Evolutionary conservation across 306 rosid genomes (phyloP), one percentile per base, ranked within the genome.

Genomic region (Macrotyloma uniflorum): DNA sequence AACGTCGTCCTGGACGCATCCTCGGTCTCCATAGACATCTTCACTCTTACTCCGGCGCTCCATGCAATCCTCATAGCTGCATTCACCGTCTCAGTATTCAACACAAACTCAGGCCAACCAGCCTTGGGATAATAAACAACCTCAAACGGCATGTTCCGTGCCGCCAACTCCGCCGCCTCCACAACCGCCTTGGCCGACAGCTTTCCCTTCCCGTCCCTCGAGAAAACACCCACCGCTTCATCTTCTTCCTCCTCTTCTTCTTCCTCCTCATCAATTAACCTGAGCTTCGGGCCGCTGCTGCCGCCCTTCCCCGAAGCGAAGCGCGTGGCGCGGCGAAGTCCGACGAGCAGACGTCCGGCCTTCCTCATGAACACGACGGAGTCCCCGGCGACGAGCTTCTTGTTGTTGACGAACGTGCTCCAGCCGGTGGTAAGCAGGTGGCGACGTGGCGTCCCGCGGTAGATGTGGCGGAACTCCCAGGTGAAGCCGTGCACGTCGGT

Each of bases 381-480:
- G 74, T 93, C 98, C 0, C 91, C 93, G 0, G 98, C 90, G 23
- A 91, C 79, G 22, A 93, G 83, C 84, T 83, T 91, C 90, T 93
- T 93, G 36, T 51, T 18, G 80, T 91, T 88, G 40, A 91, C 97
- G 62, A 88, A 93, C 85, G 79, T 91, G 74, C 91, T 91, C 98
- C 98, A 93, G 1, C 98, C 98, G 13, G 93, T 87, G 11, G 98
- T 93, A 2, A 93, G 89, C 84, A 93, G n/a, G 84, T 93, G 97
- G 32, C 95, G 83, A 76, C 91, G 69, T 6, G 98, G 97, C 1
- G 91, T 91, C 0, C 95, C 98, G 6, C 97, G 88, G 80, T 77
- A 91, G 38, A 89, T 89, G 63, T 93, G 97, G 1, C 97, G 88
- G 49, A 93, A 91, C 12, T 72, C 87, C 97, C 94, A 93, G 13